Evolutionary conservation across 2,329 filamentous ascomycete genomes (phyloP), one percentile per base, ranked within the genome.

Genomic region (Lasiodiplodia hormozganensis): DNA sequence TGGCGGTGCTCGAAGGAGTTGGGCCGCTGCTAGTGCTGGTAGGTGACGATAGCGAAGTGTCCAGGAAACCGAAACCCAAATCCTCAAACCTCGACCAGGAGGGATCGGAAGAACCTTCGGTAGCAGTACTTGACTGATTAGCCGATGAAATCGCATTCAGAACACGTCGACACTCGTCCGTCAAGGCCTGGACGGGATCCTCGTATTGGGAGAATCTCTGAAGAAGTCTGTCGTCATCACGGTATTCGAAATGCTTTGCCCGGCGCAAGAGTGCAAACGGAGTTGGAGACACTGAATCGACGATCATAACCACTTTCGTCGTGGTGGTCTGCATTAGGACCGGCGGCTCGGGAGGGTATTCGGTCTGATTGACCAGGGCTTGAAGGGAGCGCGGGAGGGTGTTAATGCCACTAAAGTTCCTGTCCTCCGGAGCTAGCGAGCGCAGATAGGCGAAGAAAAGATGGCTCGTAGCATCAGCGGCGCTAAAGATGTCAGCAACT

Each of bases 21-120:
- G 69, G 65, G 8, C 71, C 70, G 43, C 77, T 78, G 56, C 77
- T 78, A 5, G 74, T 70, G 53, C 49, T 65, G n/a, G 65, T 72
- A 28, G 70, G 70, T 2, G 52, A 54, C 18, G 65, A 36, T 16
- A 21, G 69, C 87, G 0, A 90, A 86, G 58, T 93, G 54, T 94
- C 90, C 25, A 94, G 83, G 0, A 90, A 69, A 87, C 92, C 4
- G 91, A 89, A 76, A 98, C 96, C 96, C 73, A 98, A 89, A 76
- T 97, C 96, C 78, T 97, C 93, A 71, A 99, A 99, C 62, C 94
- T 89, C 18, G 96, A 98, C 96, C 96, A 99, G 0, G 94, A 96
- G 23, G 94, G 92, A 78, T 98, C 94, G 43, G 72, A 76, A 54
- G 72, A 78, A 71, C 64, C 74, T 38, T 68, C 77, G 71, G 68